Evolutionary conservation across 768 basidiomycete genomes (phyloP).

Genomic region (Trametes coccinea): DNA sequence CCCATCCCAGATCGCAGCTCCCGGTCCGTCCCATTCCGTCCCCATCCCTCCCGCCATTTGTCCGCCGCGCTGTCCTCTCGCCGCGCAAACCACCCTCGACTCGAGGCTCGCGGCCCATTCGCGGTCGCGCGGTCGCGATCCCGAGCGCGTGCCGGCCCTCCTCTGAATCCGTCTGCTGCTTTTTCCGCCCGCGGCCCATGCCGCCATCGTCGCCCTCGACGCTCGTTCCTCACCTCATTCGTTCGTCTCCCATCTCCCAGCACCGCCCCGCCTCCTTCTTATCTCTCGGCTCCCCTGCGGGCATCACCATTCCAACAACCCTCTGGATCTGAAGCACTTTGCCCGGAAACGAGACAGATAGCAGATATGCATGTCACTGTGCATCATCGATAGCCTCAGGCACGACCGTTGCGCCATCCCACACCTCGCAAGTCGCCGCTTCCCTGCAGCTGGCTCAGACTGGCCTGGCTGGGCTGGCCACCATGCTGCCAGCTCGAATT

Average conservation of each 20-base stretch:
- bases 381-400: conserved; percentile 5
- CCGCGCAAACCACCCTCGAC: not conserved
- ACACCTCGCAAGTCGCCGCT: not conserved
- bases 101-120: too few relatives aligned
- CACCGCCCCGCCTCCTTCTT: conserved; percentile 1
- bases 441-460: not conserved
- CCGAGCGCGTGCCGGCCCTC: not conserved
- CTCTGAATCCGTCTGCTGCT: not conserved
- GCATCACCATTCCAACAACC: not conserved
- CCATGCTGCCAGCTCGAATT: not conserved
- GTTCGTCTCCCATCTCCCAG: not conserved
- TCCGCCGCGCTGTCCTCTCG: not conserved
- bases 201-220: not conserved
- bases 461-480: too few relatives aligned
- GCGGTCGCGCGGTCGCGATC: not conserved
- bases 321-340: not conserved
- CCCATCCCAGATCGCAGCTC: not conserved
- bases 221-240: not conserved
- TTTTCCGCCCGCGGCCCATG: not conserved
- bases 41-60: not conserved
- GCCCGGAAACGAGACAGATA: not conserved
- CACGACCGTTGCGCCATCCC: not conserved
- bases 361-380: not conserved
- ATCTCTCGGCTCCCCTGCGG: not conserved
- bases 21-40: conserved; percentile 11